These are phyloP conservation scores for Zostera marina DNA, from an alignment of 116 monocot genomes.

Conservation along the genomic window DNA sequence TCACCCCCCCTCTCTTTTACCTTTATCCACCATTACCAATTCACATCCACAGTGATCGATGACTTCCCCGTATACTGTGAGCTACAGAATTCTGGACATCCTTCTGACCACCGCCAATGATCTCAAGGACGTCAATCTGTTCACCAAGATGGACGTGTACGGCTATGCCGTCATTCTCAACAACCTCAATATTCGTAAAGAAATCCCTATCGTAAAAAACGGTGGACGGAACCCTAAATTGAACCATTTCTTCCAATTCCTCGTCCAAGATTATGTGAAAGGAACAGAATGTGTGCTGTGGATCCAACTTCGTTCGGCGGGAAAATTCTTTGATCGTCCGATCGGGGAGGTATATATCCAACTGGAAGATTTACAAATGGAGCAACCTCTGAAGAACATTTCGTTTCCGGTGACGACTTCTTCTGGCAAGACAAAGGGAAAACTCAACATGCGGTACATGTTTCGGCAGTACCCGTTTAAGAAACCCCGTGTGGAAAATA, in stretches of 20 bases:
- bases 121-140: slow-evolving; percentile 51
- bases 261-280: slow-evolving; percentile 14
- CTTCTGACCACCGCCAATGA: slow-evolving; percentile 81
- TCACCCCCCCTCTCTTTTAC: too few species aligned
- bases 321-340: slow-evolving; percentile 78
- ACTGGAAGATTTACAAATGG: too few species aligned
- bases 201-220: slow-evolving; percentile 24
- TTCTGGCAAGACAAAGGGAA: slow-evolving; percentile 22
- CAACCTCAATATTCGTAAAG: too few species aligned
- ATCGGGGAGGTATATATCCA: slow-evolving; percentile 69
- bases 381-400: too few species aligned
- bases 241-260: slow-evolving; percentile 23
- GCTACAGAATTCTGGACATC: too few species aligned
- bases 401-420: neutral
- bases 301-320: too few species aligned
- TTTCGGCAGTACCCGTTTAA: too few species aligned
- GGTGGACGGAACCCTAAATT: slow-evolving; percentile 52
- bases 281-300: slow-evolving; percentile 15
- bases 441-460: slow-evolving; percentile 35
- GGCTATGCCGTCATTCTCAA: too few species aligned
- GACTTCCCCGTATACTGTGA: too few species aligned
- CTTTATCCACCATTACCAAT: too few species aligned
- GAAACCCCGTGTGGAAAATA: too few species aligned
- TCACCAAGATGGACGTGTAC: slow-evolving; percentile 79
- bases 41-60: too few species aligned